phyloP scores from a whole-genome alignment of 2,329 filamentous ascomycete genomes.

The Colletotrichum sublineola region DNA sequence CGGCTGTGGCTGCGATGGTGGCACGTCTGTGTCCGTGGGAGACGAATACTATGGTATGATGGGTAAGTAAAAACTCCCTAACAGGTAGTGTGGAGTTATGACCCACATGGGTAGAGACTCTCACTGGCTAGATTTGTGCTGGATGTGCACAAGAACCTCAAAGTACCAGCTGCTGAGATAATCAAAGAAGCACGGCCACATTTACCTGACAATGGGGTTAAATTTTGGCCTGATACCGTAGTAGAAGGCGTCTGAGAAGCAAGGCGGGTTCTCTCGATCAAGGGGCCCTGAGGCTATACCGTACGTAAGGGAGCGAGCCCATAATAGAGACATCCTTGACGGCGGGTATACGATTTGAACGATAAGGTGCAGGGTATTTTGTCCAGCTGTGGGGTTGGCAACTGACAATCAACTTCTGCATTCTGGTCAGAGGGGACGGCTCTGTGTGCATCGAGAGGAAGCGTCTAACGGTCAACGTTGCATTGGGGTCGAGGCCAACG shows the following conservation, averaged over 20 bases:
- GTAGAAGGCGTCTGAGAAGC: neutral
- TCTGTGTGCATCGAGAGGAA: neutral
- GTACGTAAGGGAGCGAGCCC: neutral
- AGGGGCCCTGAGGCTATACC: neutral
- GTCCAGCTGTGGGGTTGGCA: constrained; percentile 15
- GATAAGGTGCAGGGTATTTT: constrained; percentile 1
- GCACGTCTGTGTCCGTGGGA: constrained; percentile 1
- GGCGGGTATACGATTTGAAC: constrained; percentile 7
- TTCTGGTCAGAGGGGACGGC: neutral
- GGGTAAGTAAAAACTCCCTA: too few species aligned
- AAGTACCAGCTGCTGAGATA: too few species aligned
- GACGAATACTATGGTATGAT: too few species aligned
- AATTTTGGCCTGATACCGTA: too few species aligned
- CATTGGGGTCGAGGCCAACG: constrained; percentile 30
- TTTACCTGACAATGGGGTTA: too few species aligned
- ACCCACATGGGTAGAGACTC: too few species aligned
- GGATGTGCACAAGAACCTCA: too few species aligned
- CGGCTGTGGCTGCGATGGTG: constrained; percentile 5
- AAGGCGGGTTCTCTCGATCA: neutral
- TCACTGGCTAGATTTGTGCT: too few species aligned
- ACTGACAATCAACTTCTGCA: constrained; percentile 9
- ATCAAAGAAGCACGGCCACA: too few species aligned
- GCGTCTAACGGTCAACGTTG: constrained; percentile 12
- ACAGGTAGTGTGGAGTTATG: too few species aligned
- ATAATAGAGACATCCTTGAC: constrained; percentile 25